phyloP scores from a whole-genome alignment of 495 filamentous ascomycete species.

The Aspergillus saccharolyticus region DNA sequence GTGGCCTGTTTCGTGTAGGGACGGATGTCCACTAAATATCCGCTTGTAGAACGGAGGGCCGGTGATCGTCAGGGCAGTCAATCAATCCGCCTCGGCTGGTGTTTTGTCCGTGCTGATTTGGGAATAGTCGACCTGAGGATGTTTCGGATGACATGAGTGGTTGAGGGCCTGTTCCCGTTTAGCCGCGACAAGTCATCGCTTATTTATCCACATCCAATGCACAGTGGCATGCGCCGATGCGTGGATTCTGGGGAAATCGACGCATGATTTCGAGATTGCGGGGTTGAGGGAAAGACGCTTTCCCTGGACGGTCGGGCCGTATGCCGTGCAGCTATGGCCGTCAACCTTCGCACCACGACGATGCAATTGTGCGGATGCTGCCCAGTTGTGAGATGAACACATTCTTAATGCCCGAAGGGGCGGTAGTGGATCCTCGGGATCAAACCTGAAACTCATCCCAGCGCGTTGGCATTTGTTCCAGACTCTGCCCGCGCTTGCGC shows the following conservation, averaged over 20 bases:
- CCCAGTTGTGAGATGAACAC: too few relatives aligned
- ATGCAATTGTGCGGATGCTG: too few relatives aligned
- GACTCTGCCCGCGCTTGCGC: background rate
- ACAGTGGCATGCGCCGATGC: background rate
- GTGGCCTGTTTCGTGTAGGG: background rate
- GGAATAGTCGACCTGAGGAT: slow-evolving; percentile 4
- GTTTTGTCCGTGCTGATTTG: slow-evolving; percentile 10
- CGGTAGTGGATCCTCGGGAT: background rate
- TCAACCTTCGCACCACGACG: background rate
- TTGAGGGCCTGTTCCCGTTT: background rate
- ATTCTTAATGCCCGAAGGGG: background rate
- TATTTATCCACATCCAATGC: background rate
- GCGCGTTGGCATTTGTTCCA: background rate
- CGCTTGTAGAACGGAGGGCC: background rate
- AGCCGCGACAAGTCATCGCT: background rate
- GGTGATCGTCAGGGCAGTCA: slow-evolving; percentile 1
- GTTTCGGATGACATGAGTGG: background rate
- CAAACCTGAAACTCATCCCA: background rate
- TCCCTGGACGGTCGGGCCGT: background rate
- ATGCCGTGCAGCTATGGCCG: background rate
- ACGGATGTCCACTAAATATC: background rate
- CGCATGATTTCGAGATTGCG: background rate
- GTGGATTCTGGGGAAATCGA: background rate
- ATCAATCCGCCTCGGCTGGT: slow-evolving; percentile 5
- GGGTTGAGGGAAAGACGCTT: background rate